Conservation (phyloP, 441 rosid genomes). For the Syzygium malaccense region DNA sequence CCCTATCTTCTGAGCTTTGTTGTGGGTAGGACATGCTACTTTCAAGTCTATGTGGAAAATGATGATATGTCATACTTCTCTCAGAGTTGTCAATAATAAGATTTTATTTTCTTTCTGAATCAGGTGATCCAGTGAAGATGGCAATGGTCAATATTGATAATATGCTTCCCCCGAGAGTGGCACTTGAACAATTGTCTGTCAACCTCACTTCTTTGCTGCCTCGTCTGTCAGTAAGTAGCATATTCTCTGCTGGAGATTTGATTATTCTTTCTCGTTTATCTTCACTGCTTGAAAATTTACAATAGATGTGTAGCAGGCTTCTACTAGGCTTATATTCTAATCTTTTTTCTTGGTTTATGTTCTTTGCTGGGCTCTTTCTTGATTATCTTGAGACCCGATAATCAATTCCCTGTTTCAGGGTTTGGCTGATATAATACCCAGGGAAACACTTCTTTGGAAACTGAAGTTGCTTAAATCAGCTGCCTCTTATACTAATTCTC, state of each 20-base stretch:
- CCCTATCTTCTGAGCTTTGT: background rate
- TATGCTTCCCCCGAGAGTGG: background rate
- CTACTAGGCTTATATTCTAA: background rate
- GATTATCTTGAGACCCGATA: background rate
- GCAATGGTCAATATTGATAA: background rate
- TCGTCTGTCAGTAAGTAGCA: background rate
- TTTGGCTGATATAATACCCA: background rate
- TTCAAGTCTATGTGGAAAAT: background rate
- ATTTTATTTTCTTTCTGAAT: background rate
- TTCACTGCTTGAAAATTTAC: background rate
- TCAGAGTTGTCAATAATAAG: background rate
- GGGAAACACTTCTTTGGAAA: background rate
- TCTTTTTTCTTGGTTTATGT: background rate
- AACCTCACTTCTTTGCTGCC: conserved; percentile 2
- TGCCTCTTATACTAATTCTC: background rate
- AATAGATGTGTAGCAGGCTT: background rate
- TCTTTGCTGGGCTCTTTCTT: background rate
- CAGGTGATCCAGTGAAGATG: conserved; percentile 4
- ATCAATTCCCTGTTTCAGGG: background rate
- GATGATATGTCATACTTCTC: background rate
- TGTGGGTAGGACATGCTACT: background rate
- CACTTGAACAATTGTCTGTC: background rate
- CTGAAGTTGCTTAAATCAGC: background rate
- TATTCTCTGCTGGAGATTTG: background rate
- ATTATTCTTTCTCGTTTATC: background rate